phyloP scores from a whole-genome alignment of 1,284 basidiomycete species.

The Leccinum subrobustum region DNA sequence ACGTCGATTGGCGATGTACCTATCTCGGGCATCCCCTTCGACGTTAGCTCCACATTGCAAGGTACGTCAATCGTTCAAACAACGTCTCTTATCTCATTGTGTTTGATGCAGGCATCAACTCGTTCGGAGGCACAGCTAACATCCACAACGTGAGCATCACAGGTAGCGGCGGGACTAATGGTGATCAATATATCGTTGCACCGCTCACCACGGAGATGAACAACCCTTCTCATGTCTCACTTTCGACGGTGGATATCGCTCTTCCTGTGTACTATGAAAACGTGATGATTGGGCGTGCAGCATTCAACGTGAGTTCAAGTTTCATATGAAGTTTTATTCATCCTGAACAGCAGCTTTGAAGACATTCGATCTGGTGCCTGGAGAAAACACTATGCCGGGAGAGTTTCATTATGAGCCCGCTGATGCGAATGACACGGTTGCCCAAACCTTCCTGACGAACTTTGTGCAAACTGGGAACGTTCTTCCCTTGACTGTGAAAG shows the following conservation, averaged over 20 bases:
- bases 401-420: constrained; percentile 71
- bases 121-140: constrained; percentile 49
- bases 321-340: constrained; percentile 1
- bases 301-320: constrained; percentile 49
- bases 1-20: constrained; percentile 70
- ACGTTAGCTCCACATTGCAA: constrained; percentile 53
- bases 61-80: constrained; percentile 34
- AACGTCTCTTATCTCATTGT: neutral
- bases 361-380: constrained; percentile 60
- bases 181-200: constrained; percentile 52
- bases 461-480: constrained; percentile 52
- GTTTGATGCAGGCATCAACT: constrained; percentile 43
- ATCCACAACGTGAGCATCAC: constrained; percentile 55
- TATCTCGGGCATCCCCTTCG: constrained; percentile 64
- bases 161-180: constrained; percentile 60
- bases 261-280: constrained; percentile 62
- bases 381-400: constrained; percentile 50
- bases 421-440: constrained; percentile 63
- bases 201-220: constrained; percentile 54
- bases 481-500: constrained; percentile 56
- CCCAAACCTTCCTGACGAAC: constrained; percentile 52
- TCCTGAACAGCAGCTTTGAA: constrained; percentile 23
- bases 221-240: constrained; percentile 70
- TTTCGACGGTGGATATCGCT: constrained; percentile 57
- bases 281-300: constrained; percentile 54